Evolutionary conservation across 306 rosid species (phyloP), one percentile per base, ranked within the genome.

Genomic region (Vigna radiata): DNA sequence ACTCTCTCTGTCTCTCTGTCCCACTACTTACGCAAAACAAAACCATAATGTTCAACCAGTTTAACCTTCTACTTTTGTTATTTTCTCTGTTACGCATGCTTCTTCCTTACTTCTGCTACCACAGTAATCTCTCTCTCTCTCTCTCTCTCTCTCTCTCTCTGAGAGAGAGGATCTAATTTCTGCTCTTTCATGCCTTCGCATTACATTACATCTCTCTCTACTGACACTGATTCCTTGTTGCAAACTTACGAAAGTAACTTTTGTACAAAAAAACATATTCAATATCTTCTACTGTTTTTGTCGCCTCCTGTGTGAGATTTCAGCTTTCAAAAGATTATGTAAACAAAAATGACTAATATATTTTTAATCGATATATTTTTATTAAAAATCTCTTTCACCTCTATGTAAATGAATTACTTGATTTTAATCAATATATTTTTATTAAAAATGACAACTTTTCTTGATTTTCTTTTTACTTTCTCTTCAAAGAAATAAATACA

Each of bases 1-100:
- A 25, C 27, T 2, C 2, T 25, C 3, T 25, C 27, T 19, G 18
- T 65, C 3, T 49, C 36, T 39, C 4, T 63, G 50, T 39, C 65
- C 72, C 72, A 15, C 72, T 43, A n/a, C 58, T 73, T 25, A 5
- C n/a, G 36, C 68, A 44, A 73, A 73, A 73, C 77, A 73, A 73
- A 56, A 39, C 12, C 43, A 14, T 41, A 14, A 23, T 7, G 8
- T 56, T 56, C 4, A 7, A 1, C 15, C 13, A 39, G 19, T 52
- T 37, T 23, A 37, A 52, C 64, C 21, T 64, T 9, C 55, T 0
- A 21, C 16, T 76, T 76, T 49, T 50, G 55, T 76, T 50, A 6
- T 76, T 52, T 64, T 36, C 46, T 65, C 4, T 23, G 0, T 46
- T 2, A 6, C 11, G 2, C 13, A 11, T 65, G 17, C 15, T 65